Conservation (phyloP, 2,329 filamentous ascomycete species). For the Ascochyta lentis region DNA sequence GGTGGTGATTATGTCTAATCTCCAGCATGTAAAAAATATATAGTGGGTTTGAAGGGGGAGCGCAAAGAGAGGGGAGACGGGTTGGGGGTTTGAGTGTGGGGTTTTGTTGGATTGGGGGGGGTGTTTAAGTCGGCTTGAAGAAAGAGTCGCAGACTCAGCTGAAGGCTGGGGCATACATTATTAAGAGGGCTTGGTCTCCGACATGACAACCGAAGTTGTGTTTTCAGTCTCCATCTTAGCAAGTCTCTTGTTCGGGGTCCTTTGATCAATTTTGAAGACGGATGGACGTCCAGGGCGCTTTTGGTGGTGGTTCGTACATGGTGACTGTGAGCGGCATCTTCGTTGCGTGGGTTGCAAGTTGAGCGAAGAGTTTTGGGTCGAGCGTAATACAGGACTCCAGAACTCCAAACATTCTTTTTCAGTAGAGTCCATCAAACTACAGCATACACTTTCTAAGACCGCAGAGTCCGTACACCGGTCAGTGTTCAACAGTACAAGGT, state of each 20-base stretch:
- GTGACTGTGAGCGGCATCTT: neutral
- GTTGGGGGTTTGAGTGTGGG: too few species aligned
- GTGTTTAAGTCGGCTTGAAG: constrained; percentile 9
- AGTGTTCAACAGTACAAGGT: too few species aligned
- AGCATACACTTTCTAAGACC: too few species aligned
- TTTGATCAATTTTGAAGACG: constrained; percentile 28
- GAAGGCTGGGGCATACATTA: constrained; percentile 36
- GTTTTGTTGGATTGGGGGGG: too few species aligned
- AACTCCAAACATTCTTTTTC: too few species aligned
- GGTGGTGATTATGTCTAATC: neutral
- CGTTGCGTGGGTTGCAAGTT: neutral
- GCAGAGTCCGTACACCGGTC: too few species aligned
- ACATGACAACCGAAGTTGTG: constrained; percentile 19
- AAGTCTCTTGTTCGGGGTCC: constrained; percentile 30
- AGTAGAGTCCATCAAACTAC: too few species aligned
- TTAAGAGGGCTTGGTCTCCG: constrained; percentile 28
- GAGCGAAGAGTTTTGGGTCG: neutral
- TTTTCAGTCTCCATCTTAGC: constrained; percentile 23
- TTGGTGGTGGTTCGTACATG: constrained; percentile 29
- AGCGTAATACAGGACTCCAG: neutral
- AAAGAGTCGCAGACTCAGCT: constrained; percentile 22
- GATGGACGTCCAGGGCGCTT: constrained; percentile 37
- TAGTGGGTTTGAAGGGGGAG: too few species aligned
- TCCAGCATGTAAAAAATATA: too few species aligned
- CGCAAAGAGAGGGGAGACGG: too few species aligned